These are phyloP conservation scores for Backusella parvicylindrica DNA, from an alignment of 192 early-diverging fungal genomes.

Conservation along the genomic window DNA sequence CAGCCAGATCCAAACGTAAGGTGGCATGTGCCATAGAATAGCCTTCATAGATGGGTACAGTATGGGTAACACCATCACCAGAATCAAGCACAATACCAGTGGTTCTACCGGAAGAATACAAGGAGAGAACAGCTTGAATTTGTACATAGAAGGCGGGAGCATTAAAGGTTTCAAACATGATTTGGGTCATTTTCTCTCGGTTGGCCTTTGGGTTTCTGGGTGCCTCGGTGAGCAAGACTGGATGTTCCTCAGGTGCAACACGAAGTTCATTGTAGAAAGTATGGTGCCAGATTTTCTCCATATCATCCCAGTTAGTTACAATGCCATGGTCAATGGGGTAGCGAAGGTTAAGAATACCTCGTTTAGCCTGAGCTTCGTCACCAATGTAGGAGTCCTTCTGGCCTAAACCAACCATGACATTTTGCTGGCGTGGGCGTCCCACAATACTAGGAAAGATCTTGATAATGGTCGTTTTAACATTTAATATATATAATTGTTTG, in stretches of 20 bases:
- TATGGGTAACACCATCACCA: conserved; percentile 97
- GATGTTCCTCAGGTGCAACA: conserved; percentile 97
- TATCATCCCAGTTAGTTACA: conserved; percentile 91
- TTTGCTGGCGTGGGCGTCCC: conserved; percentile 79
- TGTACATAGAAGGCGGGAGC: conserved; percentile 94
- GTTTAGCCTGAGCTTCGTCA: conserved; percentile 87
- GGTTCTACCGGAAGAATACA: conserved; percentile 94
- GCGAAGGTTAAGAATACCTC: conserved; percentile 81
- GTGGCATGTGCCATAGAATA: conserved; percentile 94
- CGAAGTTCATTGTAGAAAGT: conserved; percentile 98
- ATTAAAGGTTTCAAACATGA: conserved; percentile 99
- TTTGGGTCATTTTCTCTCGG: conserved; percentile 99
- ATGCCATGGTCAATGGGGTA: conserved; percentile 92
- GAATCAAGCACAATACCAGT: conserved; percentile 99
- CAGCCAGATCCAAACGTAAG: conserved; percentile 92
- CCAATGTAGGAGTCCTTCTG: conserved; percentile 90
- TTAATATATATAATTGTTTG: too few relatives aligned
- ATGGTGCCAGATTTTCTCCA: conserved; percentile 97
- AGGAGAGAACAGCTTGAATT: conserved; percentile 94
- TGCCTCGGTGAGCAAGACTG: conserved; percentile 93
- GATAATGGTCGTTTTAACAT: too few relatives aligned
- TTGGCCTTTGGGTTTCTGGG: conserved; percentile 97
- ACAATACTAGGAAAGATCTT: conserved; percentile 77
- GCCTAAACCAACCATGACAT: conserved; percentile 87
- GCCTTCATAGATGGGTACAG: conserved; percentile 97